Evolutionary conservation across 495 filamentous ascomycete species (phyloP).

Genomic region (Darksidea phi): DNA sequence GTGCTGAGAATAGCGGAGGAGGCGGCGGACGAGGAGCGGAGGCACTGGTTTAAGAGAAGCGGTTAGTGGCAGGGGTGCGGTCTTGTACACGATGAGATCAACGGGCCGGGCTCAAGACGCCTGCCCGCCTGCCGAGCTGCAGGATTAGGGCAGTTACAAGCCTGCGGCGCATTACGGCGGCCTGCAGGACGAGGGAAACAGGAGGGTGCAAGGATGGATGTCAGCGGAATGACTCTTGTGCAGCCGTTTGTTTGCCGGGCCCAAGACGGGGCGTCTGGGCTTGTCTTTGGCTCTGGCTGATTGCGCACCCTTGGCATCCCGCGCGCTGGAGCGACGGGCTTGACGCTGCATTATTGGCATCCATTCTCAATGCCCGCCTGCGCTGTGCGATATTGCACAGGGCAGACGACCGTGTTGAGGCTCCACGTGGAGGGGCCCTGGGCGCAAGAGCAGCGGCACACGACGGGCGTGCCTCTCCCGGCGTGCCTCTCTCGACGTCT

Average conservation of each 20-base stretch:
- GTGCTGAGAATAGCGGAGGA: constrained; percentile 6
- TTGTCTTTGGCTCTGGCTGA: constrained; percentile 18
- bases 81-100: constrained; percentile 29
- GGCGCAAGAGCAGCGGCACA: too few relatives aligned
- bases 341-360: constrained; percentile 6
- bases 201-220: constrained; percentile 13
- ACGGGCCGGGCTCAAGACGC: constrained; percentile 14
- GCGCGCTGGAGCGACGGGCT: constrained; percentile 7
- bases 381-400: constrained; percentile 26
- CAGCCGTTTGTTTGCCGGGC: constrained; percentile 14
- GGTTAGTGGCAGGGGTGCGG: constrained; percentile 22
- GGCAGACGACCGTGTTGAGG: neutral
- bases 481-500: neutral
- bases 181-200: constrained; percentile 16
- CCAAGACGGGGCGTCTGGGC: constrained; percentile 11
- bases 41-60: constrained; percentile 20
- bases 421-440: too few relatives aligned
- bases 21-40: constrained; percentile 9
- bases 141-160: constrained; percentile 27
- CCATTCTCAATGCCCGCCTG: neutral
- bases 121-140: constrained; percentile 15
- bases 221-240: constrained; percentile 14
- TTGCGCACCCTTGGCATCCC: constrained; percentile 16
- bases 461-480: neutral
- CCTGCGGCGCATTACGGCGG: constrained; percentile 22